phyloP scores from a whole-genome alignment of 345 rosid species.

The Citrus sinensis region DVS_A1.0 CM039164.1:1549001-1549500 shows the following conservation, averaged over 20 bases:
- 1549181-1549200: conserved; percentile 89
- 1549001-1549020: neutral
- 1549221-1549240: conserved; percentile 72
- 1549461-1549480: neutral
- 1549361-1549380: neutral
- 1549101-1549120: conserved; percentile 81
- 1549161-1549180: conserved; percentile 67
- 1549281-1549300: conserved; percentile 80
- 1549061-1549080: conserved; percentile 74
- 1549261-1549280: conserved; percentile 87
- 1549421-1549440: neutral
- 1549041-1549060: neutral
- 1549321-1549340: neutral
- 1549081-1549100: conserved; percentile 68
- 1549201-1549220: conserved; percentile 63
- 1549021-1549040: neutral
- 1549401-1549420: neutral
- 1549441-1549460: neutral
- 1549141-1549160: conserved; percentile 83
- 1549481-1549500: neutral
- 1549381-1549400: neutral
- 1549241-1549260: conserved; percentile 79
- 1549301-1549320: conserved; percentile 41
- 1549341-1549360: neutral
- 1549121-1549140: conserved; percentile 94